Evolutionary conservation across 1,139 yeast species (phyloP), one percentile per base, ranked within the genome.

Genomic region (Pichia sp.): DNA sequence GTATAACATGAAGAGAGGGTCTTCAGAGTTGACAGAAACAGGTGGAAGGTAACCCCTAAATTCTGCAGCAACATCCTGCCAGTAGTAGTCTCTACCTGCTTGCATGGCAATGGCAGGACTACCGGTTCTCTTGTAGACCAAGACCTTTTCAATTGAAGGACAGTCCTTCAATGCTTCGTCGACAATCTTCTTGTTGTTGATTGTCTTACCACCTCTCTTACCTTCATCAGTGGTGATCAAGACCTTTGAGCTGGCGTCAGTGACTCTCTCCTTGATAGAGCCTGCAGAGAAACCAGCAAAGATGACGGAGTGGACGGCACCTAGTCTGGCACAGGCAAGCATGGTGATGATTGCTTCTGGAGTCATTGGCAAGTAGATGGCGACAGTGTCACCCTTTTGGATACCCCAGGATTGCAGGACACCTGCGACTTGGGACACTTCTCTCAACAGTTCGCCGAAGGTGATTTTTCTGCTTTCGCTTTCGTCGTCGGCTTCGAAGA

Each of bases 231-330:
- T 86, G 62, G 98, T 93, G 73, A 93, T 88, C 63, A 93, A 84
- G 53, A 92, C 95, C 75, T 85, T 87, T 67, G 93, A 88, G 61
- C 81, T 77, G 51, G 98, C 97, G 72, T 93, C 96, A 62, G 80
- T 80, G 65, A 91, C 87, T 74, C 98, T 87, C 75, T 93, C 98
- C 67, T 80, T 82, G 68, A 93, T 83, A 40, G 97, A 91, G 58
- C 97, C 97, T 41, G 97, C 85, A 34, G 96, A 87, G 76, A 93
- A 93, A 46, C 99, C 99, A 55, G 98, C 98, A 73, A 93, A 93
- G 63, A 93, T 86, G 52, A 93, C 98, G 12, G 98, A 88, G 75
- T 93, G 99, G 63, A 91, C 78, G 51, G 99, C 99, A 73, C 99
- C 99, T 61, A 93, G 75, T 75, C 99, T 86, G 50, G 89, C 92